phyloP scores from a whole-genome alignment of 805 yeast species.

The Hanseniaspora clermontiae region DNA sequence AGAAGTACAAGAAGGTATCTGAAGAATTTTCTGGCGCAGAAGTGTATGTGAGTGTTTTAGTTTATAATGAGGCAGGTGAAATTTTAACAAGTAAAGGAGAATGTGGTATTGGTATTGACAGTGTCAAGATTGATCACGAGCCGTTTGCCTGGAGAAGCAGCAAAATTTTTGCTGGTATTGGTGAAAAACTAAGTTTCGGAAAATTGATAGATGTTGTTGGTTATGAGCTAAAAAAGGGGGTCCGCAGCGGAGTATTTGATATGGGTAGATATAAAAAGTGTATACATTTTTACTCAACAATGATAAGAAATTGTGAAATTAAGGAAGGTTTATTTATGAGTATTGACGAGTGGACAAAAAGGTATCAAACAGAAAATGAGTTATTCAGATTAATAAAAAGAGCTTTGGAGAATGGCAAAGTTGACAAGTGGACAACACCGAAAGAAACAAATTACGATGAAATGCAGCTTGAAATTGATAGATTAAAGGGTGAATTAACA shows the following conservation, averaged over 20 bases:
- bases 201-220: not conserved
- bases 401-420: not conserved
- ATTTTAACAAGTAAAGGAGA: not conserved
- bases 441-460: not conserved
- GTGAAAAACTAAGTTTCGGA: not conserved
- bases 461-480: not conserved
- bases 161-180: not conserved
- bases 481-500: not conserved
- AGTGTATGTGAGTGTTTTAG: not conserved
- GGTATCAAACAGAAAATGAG: not conserved
- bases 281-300: not conserved
- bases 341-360: not conserved
- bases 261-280: not conserved
- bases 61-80: not conserved
- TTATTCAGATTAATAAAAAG: not conserved
- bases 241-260: not conserved
- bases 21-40: not conserved
- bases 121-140: not conserved
- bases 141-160: conserved; percentile 3
- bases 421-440: not conserved
- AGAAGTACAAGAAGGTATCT: not conserved
- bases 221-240: not conserved
- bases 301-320: too few species aligned
- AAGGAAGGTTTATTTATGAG: not conserved
- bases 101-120: not conserved